Evolutionary conservation across 306 rosid species (phyloP).

Genomic region (Phaseolus lunatus): DNA sequence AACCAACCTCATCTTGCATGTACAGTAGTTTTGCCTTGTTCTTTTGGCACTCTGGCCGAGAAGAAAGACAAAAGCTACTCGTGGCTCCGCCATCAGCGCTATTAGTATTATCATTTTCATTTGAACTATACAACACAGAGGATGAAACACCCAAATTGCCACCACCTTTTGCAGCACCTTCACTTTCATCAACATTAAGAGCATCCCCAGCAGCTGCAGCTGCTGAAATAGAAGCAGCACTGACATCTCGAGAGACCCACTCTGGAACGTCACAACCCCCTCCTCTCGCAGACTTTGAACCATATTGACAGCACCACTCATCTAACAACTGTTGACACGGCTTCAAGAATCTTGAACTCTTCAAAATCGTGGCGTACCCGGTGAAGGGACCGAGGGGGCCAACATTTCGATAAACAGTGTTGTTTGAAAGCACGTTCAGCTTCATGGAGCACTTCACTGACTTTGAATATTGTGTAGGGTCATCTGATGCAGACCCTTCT

Average conservation of each 20-base stretch:
- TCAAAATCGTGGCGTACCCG: constrained; percentile 84
- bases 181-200: constrained; percentile 49
- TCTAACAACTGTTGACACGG: constrained; percentile 80
- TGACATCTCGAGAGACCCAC: constrained; percentile 55
- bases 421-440: constrained; percentile 26
- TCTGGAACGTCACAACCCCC: constrained; percentile 45
- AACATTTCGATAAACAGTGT: constrained; percentile 47
- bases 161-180: constrained; percentile 38
- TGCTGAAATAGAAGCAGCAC: constrained; percentile 46
- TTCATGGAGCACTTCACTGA: constrained; percentile 13
- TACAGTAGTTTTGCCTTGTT: constrained; percentile 77
- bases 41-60: constrained; percentile 73
- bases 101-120: constrained; percentile 40
- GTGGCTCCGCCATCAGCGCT: constrained; percentile 57
- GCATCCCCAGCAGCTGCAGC: constrained; percentile 35
- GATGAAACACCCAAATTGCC: constrained; percentile 58
- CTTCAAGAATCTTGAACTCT: constrained; percentile 75
- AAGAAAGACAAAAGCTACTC: constrained; percentile 57
- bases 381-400: constrained; percentile 99
- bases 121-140: constrained; percentile 58
- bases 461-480: constrained; percentile 38
- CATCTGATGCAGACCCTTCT: constrained; percentile 49
- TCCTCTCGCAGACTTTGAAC: constrained; percentile 33
- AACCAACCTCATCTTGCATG: constrained; percentile 94
- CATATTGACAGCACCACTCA: constrained; percentile 53